These are phyloP conservation scores for Nothophoma quercina DNA, from an alignment of 2,329 filamentous ascomycete genomes.

Conservation along the genomic window DNA sequence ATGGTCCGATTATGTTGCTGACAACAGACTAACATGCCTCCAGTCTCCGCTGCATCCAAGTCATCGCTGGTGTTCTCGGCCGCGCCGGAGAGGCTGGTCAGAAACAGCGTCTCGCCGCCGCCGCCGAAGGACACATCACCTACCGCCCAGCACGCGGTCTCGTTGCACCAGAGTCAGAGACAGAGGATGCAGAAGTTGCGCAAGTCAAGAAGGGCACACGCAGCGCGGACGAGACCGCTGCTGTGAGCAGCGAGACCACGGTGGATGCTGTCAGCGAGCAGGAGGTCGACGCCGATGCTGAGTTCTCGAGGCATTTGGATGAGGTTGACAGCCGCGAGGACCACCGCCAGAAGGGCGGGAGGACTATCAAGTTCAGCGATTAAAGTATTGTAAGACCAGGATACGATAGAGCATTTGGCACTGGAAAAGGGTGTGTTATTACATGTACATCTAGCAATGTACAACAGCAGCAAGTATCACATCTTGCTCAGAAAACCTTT, in stretches of 20 bases:
- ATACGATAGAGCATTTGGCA: no score
- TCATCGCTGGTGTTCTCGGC: slow-evolving; percentile 86
- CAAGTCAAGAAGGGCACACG: not conserved
- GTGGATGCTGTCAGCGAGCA: no score
- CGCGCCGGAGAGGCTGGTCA: slow-evolving; percentile 83
- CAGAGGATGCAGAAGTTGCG: slow-evolving; percentile 2
- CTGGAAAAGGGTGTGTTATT: not conserved
- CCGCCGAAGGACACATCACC: slow-evolving; percentile 67
- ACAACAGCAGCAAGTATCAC: slow-evolving; percentile 1
- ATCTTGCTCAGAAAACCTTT: no score
- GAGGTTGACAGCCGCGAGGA: slow-evolving; percentile 32
- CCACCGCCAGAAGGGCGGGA: slow-evolving; percentile 32
- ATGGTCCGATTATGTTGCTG: not conserved
- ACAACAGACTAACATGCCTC: not conserved
- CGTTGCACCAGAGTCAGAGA: slow-evolving; percentile 24
- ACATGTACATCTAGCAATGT: slow-evolving; percentile 1
- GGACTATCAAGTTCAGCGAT: slow-evolving; percentile 27
- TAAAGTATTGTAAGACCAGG: slow-evolving; percentile 5
- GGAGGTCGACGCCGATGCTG: no score
- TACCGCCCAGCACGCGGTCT: slow-evolving; percentile 55
- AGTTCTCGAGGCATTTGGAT: slow-evolving; percentile 32
- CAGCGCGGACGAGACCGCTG: not conserved
- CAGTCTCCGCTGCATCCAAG: slow-evolving; percentile 80
- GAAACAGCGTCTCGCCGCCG: slow-evolving; percentile 68
- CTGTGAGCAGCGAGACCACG: slow-evolving; percentile 1